phyloP scores from a whole-genome alignment of 1,139 yeast genomes.

The Debaryomycetaceae sp. region DNA sequence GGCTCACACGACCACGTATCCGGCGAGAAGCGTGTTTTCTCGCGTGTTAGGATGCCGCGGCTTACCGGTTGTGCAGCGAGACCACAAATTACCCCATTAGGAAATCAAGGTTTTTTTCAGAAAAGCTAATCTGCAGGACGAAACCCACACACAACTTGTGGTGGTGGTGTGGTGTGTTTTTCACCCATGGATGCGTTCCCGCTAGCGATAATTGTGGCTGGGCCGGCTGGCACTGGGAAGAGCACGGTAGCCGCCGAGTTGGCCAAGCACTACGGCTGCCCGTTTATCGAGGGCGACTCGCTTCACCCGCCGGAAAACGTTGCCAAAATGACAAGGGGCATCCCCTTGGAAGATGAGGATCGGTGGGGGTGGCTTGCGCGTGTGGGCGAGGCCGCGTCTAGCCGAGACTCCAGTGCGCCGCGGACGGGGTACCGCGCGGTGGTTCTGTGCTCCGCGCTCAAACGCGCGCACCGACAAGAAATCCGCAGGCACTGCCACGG shows the following conservation, averaged over 20 bases:
- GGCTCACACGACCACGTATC: too few species aligned
- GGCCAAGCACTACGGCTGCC: slow-evolving; percentile 31
- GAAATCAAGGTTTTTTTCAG: too few species aligned
- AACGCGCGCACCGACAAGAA: slow-evolving; percentile 55
- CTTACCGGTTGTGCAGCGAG: too few species aligned
- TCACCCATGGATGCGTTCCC: too few species aligned
- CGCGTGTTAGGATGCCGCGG: too few species aligned
- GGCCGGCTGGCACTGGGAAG: slow-evolving; percentile 94
- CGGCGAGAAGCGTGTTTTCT: too few species aligned
- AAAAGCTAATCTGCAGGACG: too few species aligned
- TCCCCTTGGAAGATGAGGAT: slow-evolving; percentile 79
- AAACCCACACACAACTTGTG: too few species aligned
- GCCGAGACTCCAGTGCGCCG: slow-evolving; percentile 69
- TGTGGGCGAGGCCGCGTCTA: slow-evolving; percentile 35
- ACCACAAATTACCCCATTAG: too few species aligned
- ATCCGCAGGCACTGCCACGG: slow-evolving; percentile 19
- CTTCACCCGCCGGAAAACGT: slow-evolving; percentile 67
- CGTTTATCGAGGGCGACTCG: slow-evolving; percentile 76
- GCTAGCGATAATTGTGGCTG: slow-evolving; percentile 49
- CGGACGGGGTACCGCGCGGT: too few species aligned
- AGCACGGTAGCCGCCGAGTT: slow-evolving; percentile 61
- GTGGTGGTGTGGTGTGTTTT: too few species aligned
- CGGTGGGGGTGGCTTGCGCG: slow-evolving; percentile 83
- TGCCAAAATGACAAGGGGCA: slow-evolving; percentile 70
- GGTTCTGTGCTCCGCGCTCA: slow-evolving; percentile 80